Evolutionary conservation across 805 yeast genomes (phyloP), one percentile per base, ranked within the genome.

Genomic region (Torulaspora franciscae): DNA sequence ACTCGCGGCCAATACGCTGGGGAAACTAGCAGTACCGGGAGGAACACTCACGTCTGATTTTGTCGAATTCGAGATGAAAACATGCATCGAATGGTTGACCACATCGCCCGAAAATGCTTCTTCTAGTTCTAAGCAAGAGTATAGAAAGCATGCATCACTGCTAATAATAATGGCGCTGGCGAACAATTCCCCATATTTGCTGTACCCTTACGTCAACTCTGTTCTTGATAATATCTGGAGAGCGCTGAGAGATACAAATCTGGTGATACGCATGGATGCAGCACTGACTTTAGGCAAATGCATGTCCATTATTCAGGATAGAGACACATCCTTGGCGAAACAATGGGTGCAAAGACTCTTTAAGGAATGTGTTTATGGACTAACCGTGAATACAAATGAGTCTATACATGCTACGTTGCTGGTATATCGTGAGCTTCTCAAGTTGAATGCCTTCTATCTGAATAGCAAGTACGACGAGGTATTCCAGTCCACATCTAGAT

Each of bases 31-130:
- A 0, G 79, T 81, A 5, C 91, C 95, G 0, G 95, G 95, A 23
- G 93, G 95, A 0, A 80, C 95, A 1, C 67, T 89, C 43, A 87
- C 96, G 0, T 89, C 95, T 0, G 96, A 89, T 40, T 84, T 91
- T 62, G 96, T 93, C 23, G 97, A 91, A 50, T 85, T 80, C 56
- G 96, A 91, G 63, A 93, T 93, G 7, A 86, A 84, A 58, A 75
- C 85, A 39, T 87, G 96, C 32, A 73, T 91, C 40, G 99, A 93
- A 64, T 84, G 96, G 91, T 74, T 91, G 19, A 85, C 87, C 27
- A 75, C 83, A n/a, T 56, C 65, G 9, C 64, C 67, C 10, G 69
- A 65, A 48, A 59, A 56, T 37, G 57, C 58, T 4, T 58, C 63
- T n/a, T 59, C 66, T 2, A 65, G 58, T 42, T 95, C 89, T 50